Conservation (phyloP, 23 red algal genomes). For the Gracilaria caudata region DNA sequence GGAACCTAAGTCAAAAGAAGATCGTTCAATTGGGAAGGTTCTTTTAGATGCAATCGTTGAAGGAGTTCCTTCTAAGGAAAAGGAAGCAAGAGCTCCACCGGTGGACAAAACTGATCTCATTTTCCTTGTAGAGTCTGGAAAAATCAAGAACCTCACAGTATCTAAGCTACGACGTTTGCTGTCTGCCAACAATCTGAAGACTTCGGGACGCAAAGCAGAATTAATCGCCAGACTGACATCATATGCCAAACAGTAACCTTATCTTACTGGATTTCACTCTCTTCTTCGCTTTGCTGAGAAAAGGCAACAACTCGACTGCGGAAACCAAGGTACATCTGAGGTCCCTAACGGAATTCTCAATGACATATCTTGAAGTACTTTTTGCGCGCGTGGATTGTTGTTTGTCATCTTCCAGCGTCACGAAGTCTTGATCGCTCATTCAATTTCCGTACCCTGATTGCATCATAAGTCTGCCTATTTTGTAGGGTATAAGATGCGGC, state of each 20-base stretch:
- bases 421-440: neutral
- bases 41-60: constrained; percentile 53
- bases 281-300: neutral
- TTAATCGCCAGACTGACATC: constrained; percentile 66
- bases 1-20: neutral
- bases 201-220: constrained; percentile 57
- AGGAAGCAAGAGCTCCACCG: neutral
- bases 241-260: constrained; percentile 41
- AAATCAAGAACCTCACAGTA: constrained; percentile 66
- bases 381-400: neutral
- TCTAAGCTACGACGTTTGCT: constrained; percentile 56
- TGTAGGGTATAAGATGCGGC: neutral
- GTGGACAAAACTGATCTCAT: constrained; percentile 50
- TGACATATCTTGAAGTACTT: neutral
- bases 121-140: constrained; percentile 53
- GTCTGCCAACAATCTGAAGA: constrained; percentile 53
- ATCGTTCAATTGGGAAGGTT: constrained; percentile 35
- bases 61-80: constrained; percentile 28
- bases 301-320: neutral
- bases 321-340: neutral
- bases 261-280: neutral
- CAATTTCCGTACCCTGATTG: neutral
- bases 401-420: neutral
- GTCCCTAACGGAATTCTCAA: too few species aligned
- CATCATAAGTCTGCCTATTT: neutral